These are phyloP conservation scores for Botrytis sinoallii DNA, from an alignment of 2,329 filamentous ascomycete genomes.

Conservation along the genomic window DNA sequence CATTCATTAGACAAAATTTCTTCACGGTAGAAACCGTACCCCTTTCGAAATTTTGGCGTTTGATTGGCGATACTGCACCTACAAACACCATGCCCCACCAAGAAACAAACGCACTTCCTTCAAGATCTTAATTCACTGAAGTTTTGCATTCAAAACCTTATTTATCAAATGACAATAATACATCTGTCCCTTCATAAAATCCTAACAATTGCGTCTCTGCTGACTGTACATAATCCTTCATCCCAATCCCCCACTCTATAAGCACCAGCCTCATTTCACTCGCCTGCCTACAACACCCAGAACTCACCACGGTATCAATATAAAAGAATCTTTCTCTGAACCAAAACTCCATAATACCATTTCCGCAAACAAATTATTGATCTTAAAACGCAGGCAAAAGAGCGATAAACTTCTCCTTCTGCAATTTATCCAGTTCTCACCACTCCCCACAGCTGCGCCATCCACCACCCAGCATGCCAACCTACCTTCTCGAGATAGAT, in stretches of 20 bases:
- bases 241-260: background rate
- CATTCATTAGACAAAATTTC: background rate
- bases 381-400: background rate
- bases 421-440: background rate
- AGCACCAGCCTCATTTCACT: background rate
- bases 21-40: background rate
- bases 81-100: background rate
- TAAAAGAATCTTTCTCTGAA: background rate
- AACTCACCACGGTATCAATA: background rate
- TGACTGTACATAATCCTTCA: background rate
- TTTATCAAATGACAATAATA: background rate
- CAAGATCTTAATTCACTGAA: background rate
- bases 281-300: background rate
- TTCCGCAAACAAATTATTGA: background rate
- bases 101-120: background rate
- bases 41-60: background rate
- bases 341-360: background rate
- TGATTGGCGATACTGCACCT: background rate
- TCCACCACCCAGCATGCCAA: background rate
- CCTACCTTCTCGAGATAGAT: background rate
- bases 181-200: background rate
- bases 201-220: background rate
- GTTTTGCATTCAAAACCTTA: background rate
- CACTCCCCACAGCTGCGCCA: background rate
- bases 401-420: background rate